phyloP scores from a whole-genome alignment of 2,329 filamentous ascomycete species.

The Laburnicola sp. region DNA sequence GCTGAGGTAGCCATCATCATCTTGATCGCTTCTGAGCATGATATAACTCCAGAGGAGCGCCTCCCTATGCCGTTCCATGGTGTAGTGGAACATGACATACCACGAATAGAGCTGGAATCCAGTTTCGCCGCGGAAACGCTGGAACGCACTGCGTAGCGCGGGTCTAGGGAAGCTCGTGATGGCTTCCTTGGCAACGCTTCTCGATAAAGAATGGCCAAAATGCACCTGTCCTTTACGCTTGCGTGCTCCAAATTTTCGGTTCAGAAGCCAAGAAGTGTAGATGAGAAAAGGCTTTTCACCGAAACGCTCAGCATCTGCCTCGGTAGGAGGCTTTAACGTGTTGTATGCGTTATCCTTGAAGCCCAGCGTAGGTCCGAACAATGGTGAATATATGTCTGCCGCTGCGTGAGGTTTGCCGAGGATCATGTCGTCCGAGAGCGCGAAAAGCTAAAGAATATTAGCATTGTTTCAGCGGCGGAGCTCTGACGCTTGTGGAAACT shows the following conservation, averaged over 20 bases:
- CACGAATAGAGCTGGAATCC: constrained; percentile 51
- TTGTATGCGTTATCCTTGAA: constrained; percentile 52
- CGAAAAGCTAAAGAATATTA: constrained; percentile 39
- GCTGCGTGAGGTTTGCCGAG: constrained; percentile 49
- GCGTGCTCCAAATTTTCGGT: constrained; percentile 51
- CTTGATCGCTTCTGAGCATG: constrained; percentile 45
- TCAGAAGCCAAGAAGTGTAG: constrained; percentile 52
- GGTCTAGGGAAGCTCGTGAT: constrained; percentile 49
- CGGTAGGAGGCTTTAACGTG: constrained; percentile 41
- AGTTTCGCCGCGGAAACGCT: constrained; percentile 50
- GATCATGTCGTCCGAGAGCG: constrained; percentile 52
- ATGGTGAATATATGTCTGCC: constrained; percentile 50
- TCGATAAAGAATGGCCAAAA: constrained; percentile 49
- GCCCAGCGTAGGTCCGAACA: constrained; percentile 49
- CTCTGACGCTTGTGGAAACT: not conserved
- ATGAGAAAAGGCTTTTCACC: constrained; percentile 52
- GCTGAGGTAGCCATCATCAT: constrained; percentile 47
- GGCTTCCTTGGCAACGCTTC: constrained; percentile 46
- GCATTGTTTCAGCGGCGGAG: not conserved
- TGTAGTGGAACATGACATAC: constrained; percentile 51
- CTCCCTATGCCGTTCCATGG: constrained; percentile 50
- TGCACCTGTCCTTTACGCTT: constrained; percentile 51
- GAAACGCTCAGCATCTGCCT: constrained; percentile 40
- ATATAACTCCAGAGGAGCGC: constrained; percentile 51
- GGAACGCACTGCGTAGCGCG: constrained; percentile 45